phyloP scores from a whole-genome alignment of 805 yeast species.

The Saturnispora serradocipensis region DNA sequence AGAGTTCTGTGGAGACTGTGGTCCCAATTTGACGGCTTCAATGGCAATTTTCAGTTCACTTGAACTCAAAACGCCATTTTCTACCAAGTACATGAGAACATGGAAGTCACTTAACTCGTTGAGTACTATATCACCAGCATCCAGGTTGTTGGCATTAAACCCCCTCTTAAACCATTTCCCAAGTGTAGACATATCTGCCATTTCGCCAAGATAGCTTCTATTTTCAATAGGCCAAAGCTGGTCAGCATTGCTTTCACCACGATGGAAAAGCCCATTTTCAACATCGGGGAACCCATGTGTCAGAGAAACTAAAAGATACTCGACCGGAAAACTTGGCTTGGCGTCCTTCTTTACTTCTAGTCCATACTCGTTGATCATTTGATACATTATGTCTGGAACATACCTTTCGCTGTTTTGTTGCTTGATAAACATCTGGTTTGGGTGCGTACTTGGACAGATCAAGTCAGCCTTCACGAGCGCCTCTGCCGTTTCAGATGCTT shows the following conservation, averaged over 20 bases:
- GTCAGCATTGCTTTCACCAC: neutral
- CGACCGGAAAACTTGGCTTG: slow-evolving; percentile 90
- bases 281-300: slow-evolving; percentile 87
- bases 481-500: slow-evolving; percentile 81
- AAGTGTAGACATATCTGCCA: slow-evolving; percentile 56
- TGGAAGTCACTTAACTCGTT: slow-evolving; percentile 61
- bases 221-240: slow-evolving; percentile 64
- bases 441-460: slow-evolving; percentile 81
- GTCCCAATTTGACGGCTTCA: neutral
- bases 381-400: slow-evolving; percentile 90
- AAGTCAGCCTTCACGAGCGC: slow-evolving; percentile 81
- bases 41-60: neutral
- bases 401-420: slow-evolving; percentile 65
- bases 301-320: slow-evolving; percentile 73
- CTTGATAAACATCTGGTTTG: slow-evolving; percentile 75
- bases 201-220: slow-evolving; percentile 63
- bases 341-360: slow-evolving; percentile 82
- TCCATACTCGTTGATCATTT: slow-evolving; percentile 79
- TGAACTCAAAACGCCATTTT: neutral
- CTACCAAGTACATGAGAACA: slow-evolving; percentile 44
- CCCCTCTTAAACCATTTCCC: slow-evolving; percentile 35
- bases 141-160: slow-evolving; percentile 7
- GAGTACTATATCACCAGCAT: neutral
- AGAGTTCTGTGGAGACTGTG: neutral
- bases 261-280: slow-evolving; percentile 15